Evolutionary conservation across 352 stramenopile species (phyloP).

Genomic region (Pseudoperonospora humuli): DNA sequence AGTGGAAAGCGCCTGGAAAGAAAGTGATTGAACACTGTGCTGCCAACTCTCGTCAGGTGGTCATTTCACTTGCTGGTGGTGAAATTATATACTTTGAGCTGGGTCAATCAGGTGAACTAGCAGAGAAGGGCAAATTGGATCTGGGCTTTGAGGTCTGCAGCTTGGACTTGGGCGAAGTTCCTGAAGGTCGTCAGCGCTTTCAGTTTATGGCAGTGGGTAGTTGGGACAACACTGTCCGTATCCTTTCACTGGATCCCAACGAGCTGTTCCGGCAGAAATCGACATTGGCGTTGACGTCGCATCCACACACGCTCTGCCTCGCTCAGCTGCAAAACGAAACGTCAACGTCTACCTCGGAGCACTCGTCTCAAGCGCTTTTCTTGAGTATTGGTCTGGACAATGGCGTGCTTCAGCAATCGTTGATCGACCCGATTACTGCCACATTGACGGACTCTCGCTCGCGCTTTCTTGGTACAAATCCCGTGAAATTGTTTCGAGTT

Average conservation of each 20-base stretch:
- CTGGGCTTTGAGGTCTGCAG: constrained; percentile 95
- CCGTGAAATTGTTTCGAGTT: constrained; percentile 94
- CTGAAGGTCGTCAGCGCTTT: constrained; percentile 88
- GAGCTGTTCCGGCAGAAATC: constrained; percentile 85
- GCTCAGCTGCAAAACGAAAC: constrained; percentile 72
- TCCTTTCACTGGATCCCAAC: constrained; percentile 93
- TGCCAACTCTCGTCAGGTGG: constrained; percentile 95
- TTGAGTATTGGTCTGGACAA: constrained; percentile 91
- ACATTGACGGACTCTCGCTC: constrained; percentile 85
- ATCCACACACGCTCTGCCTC: constrained; percentile 77
- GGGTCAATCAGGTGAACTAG: constrained; percentile 87
- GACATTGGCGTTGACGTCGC: constrained; percentile 71
- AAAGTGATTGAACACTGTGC: constrained; percentile 96
- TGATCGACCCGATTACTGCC: constrained; percentile 83
- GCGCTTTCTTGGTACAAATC: constrained; percentile 90
- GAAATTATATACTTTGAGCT: constrained; percentile 99
- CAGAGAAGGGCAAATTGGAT: constrained; percentile 91
- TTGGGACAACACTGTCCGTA: constrained; percentile 87
- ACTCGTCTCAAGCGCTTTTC: constrained; percentile 60
- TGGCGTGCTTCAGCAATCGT: constrained; percentile 91
- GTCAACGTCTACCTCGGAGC: constrained; percentile 39
- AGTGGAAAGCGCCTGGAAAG: constrained; percentile 96
- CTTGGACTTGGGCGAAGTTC: constrained; percentile 95
- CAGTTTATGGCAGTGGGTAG: constrained; percentile 95
- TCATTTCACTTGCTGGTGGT: constrained; percentile 94